Evolutionary conservation across 257 asterid species (phyloP).

Genomic region (Petunia secreta): DNA sequence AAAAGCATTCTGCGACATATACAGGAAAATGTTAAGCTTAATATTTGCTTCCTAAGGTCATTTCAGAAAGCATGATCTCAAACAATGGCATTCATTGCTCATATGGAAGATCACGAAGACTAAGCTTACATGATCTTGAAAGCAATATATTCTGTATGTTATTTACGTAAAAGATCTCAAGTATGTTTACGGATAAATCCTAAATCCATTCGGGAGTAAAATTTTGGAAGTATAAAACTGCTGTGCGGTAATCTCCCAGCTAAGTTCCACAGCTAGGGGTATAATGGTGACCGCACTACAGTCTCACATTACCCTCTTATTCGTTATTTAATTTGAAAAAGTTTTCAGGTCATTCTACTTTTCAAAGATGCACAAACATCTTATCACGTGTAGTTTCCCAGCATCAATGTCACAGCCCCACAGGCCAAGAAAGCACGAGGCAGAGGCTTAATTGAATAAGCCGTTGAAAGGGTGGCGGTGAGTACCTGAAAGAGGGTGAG

Average conservation of each 20-base stretch:
- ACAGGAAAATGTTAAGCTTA: neutral
- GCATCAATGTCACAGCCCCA: neutral
- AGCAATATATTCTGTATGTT: neutral
- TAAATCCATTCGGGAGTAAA: neutral
- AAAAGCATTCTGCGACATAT: constrained; percentile 75
- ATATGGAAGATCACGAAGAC: neutral
- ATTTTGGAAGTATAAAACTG: neutral
- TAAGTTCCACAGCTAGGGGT: neutral
- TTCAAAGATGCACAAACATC: neutral
- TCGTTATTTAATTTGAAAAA: neutral
- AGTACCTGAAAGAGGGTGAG: constrained; percentile 86
- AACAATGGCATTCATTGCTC: neutral
- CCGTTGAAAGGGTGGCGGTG: neutral
- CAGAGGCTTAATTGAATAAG: neutral
- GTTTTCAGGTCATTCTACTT: neutral
- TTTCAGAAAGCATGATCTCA: neutral
- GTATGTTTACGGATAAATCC: constrained; percentile 10
- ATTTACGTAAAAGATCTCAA: neutral
- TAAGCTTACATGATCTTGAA: neutral
- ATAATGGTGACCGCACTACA: neutral
- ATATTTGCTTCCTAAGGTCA: neutral
- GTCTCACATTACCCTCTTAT: neutral
- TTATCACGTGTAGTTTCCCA: neutral
- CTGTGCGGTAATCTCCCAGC: neutral
- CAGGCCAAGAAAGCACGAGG: neutral